Evolutionary conservation across 805 yeast species (phyloP).

Genomic region (Hanseniaspora jakobsenii): DNA sequence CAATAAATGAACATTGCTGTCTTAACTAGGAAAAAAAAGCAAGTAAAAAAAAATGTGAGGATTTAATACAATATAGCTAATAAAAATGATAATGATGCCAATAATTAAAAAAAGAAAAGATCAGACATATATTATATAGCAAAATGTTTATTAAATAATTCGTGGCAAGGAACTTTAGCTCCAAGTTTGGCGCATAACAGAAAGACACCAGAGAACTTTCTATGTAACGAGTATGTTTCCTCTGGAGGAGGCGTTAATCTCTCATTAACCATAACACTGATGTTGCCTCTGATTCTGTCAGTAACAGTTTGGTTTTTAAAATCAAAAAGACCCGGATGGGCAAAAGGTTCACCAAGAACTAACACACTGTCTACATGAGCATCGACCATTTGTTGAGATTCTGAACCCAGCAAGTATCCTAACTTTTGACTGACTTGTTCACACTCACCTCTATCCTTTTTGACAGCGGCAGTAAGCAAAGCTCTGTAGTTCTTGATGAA

Average conservation of each 20-base stretch:
- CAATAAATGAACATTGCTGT: too few relatives aligned
- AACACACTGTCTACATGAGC: conserved; percentile 88
- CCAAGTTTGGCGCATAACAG: conserved; percentile 73
- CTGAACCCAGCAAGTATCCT: conserved; percentile 87
- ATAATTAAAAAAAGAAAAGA: too few relatives aligned
- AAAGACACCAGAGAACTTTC: conserved; percentile 90
- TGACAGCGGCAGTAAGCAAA: conserved; percentile 63
- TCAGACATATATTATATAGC: conserved; percentile 28
- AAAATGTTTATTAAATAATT: conserved; percentile 63
- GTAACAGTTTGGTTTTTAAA: conserved; percentile 83
- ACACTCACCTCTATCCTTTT: conserved; percentile 51
- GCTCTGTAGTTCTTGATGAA: conserved; percentile 60
- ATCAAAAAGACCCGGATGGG: conserved; percentile 40
- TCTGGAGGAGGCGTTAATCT: conserved; percentile 96
- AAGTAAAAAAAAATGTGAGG: too few relatives aligned
- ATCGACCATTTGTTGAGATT: conserved; percentile 71
- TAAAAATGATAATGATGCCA: too few relatives aligned
- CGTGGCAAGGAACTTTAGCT: conserved; percentile 72
- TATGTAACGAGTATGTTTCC: conserved; percentile 91
- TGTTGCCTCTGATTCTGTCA: conserved; percentile 78
- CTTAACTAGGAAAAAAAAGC: too few relatives aligned
- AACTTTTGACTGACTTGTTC: conserved; percentile 54
- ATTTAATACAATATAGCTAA: too few relatives aligned
- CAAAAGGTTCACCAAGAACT: conserved; percentile 87
- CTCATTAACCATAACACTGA: conserved; percentile 80